Conservation (phyloP, 352 stramenopile species). For the Pythium vanterpoolii region DNA sequence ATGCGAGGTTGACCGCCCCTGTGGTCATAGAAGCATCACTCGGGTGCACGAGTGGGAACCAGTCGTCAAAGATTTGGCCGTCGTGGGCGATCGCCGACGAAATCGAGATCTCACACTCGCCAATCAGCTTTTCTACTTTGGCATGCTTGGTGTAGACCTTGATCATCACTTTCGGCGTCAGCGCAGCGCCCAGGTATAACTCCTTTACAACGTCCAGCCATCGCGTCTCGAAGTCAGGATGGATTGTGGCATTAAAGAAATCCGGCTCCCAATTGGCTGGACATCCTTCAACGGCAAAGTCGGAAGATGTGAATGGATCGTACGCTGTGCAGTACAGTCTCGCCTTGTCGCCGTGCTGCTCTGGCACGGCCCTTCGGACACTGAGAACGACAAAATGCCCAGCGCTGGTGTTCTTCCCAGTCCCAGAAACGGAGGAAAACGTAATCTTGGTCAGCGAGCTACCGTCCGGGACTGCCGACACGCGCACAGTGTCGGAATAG, state of each 20-base stretch:
- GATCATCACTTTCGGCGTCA: constrained; percentile 68
- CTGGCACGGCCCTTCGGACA: constrained; percentile 49
- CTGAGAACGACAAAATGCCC: constrained; percentile 74
- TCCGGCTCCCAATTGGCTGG: constrained; percentile 54
- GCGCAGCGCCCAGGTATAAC: constrained; percentile 50
- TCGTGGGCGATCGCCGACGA: constrained; percentile 68
- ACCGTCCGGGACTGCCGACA: constrained; percentile 41
- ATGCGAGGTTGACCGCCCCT: constrained; percentile 46
- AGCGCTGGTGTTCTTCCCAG: not conserved
- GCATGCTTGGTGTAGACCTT: constrained; percentile 69
- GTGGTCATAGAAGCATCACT: constrained; percentile 15
- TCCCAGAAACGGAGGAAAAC: constrained; percentile 36
- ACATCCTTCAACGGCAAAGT: constrained; percentile 72
- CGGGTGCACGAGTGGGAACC: constrained; percentile 43
- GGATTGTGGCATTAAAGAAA: constrained; percentile 54
- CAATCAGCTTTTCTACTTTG: constrained; percentile 66
- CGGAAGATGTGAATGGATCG: constrained; percentile 71
- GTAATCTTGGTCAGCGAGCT: constrained; percentile 38
- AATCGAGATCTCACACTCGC: constrained; percentile 72
- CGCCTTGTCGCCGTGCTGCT: constrained; percentile 18
- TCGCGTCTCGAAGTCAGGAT: constrained; percentile 45
- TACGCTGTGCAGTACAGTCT: constrained; percentile 82
- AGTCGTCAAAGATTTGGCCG: constrained; percentile 70
- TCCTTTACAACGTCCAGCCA: constrained; percentile 48
- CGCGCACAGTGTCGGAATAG: constrained; percentile 73